A percentile compares a stretch with the other conserved stretches of the same genome.
These are phyloP conservation scores for Ogataea nakhonphanomensis DNA, from an alignment of 805 yeast genomes.

Conservation along the genomic window DNA sequence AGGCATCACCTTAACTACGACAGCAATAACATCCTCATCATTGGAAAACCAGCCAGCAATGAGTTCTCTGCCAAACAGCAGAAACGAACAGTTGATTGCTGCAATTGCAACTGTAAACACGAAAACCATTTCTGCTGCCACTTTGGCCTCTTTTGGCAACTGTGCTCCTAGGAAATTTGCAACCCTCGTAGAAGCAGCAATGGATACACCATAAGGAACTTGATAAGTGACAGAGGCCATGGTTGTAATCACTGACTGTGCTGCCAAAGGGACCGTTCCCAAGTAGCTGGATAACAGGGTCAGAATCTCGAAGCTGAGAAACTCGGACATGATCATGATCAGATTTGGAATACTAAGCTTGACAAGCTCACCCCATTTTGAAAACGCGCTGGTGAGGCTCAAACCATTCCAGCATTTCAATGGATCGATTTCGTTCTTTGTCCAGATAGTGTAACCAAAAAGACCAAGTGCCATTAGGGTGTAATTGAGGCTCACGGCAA, in stretches of 20 bases:
- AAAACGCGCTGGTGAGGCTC: constrained; percentile 35
- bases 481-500: constrained; percentile 67
- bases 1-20: constrained; percentile 28
- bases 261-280: constrained; percentile 61
- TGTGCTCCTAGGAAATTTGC: constrained; percentile 73
- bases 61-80: constrained; percentile 23
- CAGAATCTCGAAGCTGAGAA: constrained; percentile 72
- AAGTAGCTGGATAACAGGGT: constrained; percentile 66
- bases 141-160: constrained; percentile 29
- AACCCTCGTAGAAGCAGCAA: constrained; percentile 72
- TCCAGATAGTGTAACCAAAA: constrained; percentile 42
- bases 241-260: constrained; percentile 70
- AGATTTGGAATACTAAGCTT: constrained; percentile 69
- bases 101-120: constrained; percentile 25
- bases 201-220: constrained; percentile 71
- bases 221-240: constrained; percentile 68
- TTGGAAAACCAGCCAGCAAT: constrained; percentile 33
- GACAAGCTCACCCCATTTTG: constrained; percentile 64
- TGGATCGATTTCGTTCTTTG: constrained; percentile 39
- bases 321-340: constrained; percentile 74
- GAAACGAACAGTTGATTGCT: constrained; percentile 22
- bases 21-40: constrained; percentile 28
- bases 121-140: constrained; percentile 29
- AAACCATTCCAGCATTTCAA: constrained; percentile 37
- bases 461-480: constrained; percentile 66